Base-by-base conservation (phyloP, 2,329 filamentous ascomycete species). In the Celoporthe dispersa region DNA sequence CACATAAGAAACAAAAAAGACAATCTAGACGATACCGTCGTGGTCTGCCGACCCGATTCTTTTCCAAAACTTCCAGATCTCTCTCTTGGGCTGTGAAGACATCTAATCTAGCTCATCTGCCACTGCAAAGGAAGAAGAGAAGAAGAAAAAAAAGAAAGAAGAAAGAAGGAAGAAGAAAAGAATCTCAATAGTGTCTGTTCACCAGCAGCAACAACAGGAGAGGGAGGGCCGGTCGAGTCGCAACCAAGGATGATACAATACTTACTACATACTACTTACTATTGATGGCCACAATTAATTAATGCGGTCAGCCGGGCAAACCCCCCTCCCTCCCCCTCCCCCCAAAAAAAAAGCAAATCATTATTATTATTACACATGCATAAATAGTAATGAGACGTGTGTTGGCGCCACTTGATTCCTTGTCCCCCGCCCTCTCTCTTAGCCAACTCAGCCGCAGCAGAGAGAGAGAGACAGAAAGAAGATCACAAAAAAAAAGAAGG, bases 11-110 rank as follows among this genome's bases (percentile, higher is more conserved):
- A 66, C 9, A 62, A 25, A 65, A 60, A 65, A 60, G 35, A 68
- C 64, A 71, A 70, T 70, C 7, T 70, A 70, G 68, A 71, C 41
- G 61, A 71, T 51, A 33, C 60, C 7, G 60, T 51, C 39, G 35
- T 53, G 60, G 48, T 63, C 61, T 55, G 53, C 11, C 39, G 31
- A 33, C 67, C 61, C 48, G 31, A 57, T n/a, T 57, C 9, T 51
- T 48, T 48, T n/a, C 44, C 19, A 48, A 25, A 61, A 41, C 2
- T 8, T 39, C 0, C 2, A 14, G 28, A 6, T 3, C 14, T 41
- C 14, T n/a, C 22, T 59, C 8, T 25, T 35, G 9, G 6, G 12
- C n/a, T 39, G 5, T 12, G n/a, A n/a, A n/a, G n/a, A n/a, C n/a
- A n/a, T n/a, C n/a, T n/a, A n/a, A n/a, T n/a, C n/a, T n/a, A n/a